Conservation (phyloP, 2,329 filamentous ascomycete genomes). For the Beauveria scarabaeidicola region DNA sequence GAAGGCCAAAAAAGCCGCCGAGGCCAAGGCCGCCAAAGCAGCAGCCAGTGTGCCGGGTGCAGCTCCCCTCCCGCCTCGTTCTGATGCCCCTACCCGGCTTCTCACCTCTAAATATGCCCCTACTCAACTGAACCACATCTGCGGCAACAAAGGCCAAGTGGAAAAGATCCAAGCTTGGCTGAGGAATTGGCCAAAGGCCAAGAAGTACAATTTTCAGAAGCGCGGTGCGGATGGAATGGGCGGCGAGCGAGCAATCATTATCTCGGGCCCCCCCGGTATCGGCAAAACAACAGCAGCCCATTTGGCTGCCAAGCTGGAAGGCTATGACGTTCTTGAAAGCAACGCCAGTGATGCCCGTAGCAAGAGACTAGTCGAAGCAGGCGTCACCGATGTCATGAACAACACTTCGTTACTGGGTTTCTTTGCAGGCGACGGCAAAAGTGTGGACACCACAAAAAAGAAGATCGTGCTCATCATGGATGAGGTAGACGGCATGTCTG, state of each 20-base stretch:
- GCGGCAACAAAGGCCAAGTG: slow-evolving; percentile 84
- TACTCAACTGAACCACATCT: slow-evolving; percentile 75
- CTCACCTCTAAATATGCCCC: slow-evolving; percentile 97
- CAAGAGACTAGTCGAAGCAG: slow-evolving; percentile 87
- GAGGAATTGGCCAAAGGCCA: slow-evolving; percentile 67
- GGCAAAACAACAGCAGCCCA: slow-evolving; percentile 97
- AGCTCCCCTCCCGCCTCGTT: slow-evolving; percentile 16
- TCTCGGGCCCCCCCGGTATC: slow-evolving; percentile 91
- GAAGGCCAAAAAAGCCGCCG: slow-evolving; percentile 44
- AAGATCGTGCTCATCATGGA: slow-evolving; percentile 98
- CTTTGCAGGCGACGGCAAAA: slow-evolving; percentile 76
- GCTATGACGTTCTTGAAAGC: slow-evolving; percentile 87
- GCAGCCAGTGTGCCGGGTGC: slow-evolving; percentile 24
- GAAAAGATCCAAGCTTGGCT: slow-evolving; percentile 89
- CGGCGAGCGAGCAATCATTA: slow-evolving; percentile 78
- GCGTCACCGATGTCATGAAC: slow-evolving; percentile 82
- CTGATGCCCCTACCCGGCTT: slow-evolving; percentile 51
- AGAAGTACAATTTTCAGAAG: slow-evolving; percentile 73
- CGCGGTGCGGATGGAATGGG: slow-evolving; percentile 80
- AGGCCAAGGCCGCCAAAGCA: slow-evolving; percentile 41
- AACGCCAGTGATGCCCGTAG: slow-evolving; percentile 94
- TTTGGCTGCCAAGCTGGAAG: slow-evolving; percentile 83
- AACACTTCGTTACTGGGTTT: slow-evolving; percentile 89
- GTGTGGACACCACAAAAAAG: slow-evolving; percentile 73
- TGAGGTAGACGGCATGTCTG: slow-evolving; percentile 98